phyloP scores from a whole-genome alignment of 2,329 filamentous ascomycete genomes.

The Didymella lethalis region DNA sequence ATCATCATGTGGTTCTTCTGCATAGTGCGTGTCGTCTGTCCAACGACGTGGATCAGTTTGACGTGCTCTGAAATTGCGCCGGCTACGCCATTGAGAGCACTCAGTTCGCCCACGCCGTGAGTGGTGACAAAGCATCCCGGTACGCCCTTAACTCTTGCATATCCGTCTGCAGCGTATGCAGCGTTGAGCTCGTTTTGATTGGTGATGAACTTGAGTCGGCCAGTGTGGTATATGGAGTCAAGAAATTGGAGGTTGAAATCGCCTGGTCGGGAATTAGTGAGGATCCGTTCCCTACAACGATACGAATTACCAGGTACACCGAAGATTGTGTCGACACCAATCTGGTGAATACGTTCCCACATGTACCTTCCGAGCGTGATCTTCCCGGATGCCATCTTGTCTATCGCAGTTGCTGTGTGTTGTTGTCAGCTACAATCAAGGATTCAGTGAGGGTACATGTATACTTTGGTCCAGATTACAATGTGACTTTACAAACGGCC shows the following conservation, averaged over 20 bases:
- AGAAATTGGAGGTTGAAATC: constrained; percentile 46
- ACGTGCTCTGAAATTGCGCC: constrained; percentile 55
- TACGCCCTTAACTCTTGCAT: constrained; percentile 62
- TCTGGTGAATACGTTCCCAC: constrained; percentile 53
- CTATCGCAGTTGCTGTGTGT: constrained; percentile 5
- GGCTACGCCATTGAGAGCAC: constrained; percentile 56
- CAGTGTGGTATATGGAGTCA: constrained; percentile 53
- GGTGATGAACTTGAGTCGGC: constrained; percentile 57
- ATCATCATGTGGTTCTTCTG: constrained; percentile 56
- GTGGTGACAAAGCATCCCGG: constrained; percentile 63
- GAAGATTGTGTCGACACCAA: constrained; percentile 53
- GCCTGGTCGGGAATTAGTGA: neutral
- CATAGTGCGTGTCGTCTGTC: constrained; percentile 54
- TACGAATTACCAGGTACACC: constrained; percentile 49
- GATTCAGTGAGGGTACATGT: neutral
- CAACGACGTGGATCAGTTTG: constrained; percentile 57
- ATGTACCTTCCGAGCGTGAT: constrained; percentile 54
- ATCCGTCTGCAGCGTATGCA: constrained; percentile 66
- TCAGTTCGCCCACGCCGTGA: constrained; percentile 65
- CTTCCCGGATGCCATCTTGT: constrained; percentile 32
- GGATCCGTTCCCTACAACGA: neutral
- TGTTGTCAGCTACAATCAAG: neutral
- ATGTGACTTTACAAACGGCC: neutral
- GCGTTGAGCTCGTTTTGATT: constrained; percentile 67
- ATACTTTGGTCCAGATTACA: neutral